Evolutionary conservation across 2,329 filamentous ascomycete species (phyloP), one percentile per base, ranked within the genome.

Genomic region (Zopfia rhizophila): DNA sequence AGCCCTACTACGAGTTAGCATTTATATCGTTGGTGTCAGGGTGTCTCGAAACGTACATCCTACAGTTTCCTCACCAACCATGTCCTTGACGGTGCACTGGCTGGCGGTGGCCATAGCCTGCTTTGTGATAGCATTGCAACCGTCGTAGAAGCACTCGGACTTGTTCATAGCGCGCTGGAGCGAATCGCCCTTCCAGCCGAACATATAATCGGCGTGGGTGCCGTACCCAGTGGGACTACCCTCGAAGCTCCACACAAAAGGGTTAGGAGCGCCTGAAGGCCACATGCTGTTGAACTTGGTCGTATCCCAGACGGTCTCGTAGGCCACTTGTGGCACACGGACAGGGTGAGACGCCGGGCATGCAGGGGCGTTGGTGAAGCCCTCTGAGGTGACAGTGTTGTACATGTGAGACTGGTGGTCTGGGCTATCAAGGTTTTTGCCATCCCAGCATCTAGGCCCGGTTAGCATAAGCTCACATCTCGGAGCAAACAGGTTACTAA

Each of bases 341-440:
- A 64, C 47, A 10, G 60, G 60, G 22, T 64, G 60, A 5, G 51
- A 36, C 1, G 55, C 28, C 2, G 60, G 60, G 38, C 60, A 64
- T 17, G 51, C 48, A 2, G 58, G 56, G 0, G 56, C 58, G 30
- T 63, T 60, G 4, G 38, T 56, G 38, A 61, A 61, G 14, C 56
- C 56, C 6, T 61, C 53, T 10, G 40, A 51, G 5, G 45, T 51
- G 12, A 25, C 64, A 17, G 7, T 13, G 24, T 50, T 38, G n/a
- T 21, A 45, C 58, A 68, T 65, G 55, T 77, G 84, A 53, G 75
- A 75, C 69, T 78, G 78, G 72, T 86, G 83, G 66, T 86, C 77
- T 1, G 63, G 46, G 11, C 78, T 78, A 55, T 82, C 80, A 3
- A 75, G 39, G 59, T 78, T 78, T 55, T 71, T 72, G 43, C 77